Base-by-base conservation (phyloP, 805 yeast genomes). In the Naumovozyma dairenensis region DNA sequence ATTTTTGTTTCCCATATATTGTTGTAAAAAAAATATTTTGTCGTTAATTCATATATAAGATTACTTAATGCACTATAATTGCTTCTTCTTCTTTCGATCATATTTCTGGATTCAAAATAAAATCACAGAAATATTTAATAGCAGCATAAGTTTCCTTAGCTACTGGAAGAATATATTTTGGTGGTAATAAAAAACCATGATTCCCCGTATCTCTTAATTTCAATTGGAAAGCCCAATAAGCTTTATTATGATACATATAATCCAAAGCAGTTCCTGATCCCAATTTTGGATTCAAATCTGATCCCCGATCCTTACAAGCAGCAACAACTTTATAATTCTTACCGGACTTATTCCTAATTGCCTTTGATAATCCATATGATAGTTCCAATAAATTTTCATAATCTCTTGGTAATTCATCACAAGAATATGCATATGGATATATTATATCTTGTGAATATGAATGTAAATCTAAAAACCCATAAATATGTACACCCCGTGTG, bases 221-320 rank as follows among this genome's bases (percentile, higher is more conserved):
- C 37, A 85, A 60, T 48, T 82, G 93, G 57, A 77, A 79, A 1
- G 94, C 93, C 86, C 87, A 82, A 46, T 66, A 72, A 1, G 92
- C 92, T 38, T 77, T 70, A 48, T 77, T 72, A 56, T 81, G 85
- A 50, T 83, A 84, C 89, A 83, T 80, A 52, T 68, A 84, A 49
- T 84, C 94, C 46, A 84, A 63, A 1, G 83, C 79, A 2, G 84
- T 71, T 2, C 94, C 94, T 4, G 86, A 69, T 2, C 92, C 92
- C 54, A 78, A 60, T 14, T 78, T 80, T 2, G 92, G 87, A 9
- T 73, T 51, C 38, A 81, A 53, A 53, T 82, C 92, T 2, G 79
- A 69, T 33, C 82, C 87, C 44, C 77, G 72, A 50, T 82, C 93
- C 37, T 77, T 64, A 53, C 94, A 84, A 1, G 94, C 92, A 6